Conservation (phyloP, 2,329 filamentous ascomycete genomes). For the Paraphoma sp. region DNA sequence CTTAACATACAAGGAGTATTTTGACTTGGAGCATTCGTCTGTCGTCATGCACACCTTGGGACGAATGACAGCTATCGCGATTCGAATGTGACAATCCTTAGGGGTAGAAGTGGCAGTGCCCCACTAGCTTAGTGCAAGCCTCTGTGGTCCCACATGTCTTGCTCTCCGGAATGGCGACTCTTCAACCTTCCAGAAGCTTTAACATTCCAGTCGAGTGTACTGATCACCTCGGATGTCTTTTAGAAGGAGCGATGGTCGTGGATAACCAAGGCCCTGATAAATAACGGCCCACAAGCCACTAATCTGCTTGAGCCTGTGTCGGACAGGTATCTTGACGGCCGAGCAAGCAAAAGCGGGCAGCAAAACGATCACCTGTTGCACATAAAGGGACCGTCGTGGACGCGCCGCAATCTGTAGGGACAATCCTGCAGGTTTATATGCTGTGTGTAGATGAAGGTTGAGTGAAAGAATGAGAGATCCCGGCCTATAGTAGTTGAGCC, state of each 20-base stretch:
- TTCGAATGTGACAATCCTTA: slow-evolving; percentile 11
- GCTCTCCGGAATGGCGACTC: slow-evolving; percentile 15
- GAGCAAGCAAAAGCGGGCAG: background rate
- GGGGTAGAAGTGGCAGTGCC: slow-evolving; percentile 20
- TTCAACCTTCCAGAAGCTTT: slow-evolving; percentile 15
- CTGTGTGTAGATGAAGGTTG: slow-evolving; percentile 34
- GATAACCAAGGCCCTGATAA: too few species aligned
- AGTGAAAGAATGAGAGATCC: slow-evolving; percentile 27
- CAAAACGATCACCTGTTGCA: slow-evolving; percentile 6
- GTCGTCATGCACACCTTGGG: background rate
- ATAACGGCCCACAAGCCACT: background rate
- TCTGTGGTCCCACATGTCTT: slow-evolving; percentile 34
- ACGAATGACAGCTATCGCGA: slow-evolving; percentile 11
- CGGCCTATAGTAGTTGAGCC: slow-evolving; percentile 34
- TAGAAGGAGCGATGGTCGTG: background rate
- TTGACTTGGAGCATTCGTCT: background rate
- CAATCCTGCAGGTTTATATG: slow-evolving; percentile 31
- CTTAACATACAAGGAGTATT: too few species aligned
- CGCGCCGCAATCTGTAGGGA: slow-evolving; percentile 30
- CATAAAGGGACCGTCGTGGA: slow-evolving; percentile 14
- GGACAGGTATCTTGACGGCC: background rate
- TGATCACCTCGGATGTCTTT: background rate
- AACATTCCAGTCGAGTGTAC: background rate
- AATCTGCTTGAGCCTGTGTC: background rate
- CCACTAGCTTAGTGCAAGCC: slow-evolving; percentile 28